Conservation (phyloP, 345 rosid species). For the Geranium brycei region DNA sequence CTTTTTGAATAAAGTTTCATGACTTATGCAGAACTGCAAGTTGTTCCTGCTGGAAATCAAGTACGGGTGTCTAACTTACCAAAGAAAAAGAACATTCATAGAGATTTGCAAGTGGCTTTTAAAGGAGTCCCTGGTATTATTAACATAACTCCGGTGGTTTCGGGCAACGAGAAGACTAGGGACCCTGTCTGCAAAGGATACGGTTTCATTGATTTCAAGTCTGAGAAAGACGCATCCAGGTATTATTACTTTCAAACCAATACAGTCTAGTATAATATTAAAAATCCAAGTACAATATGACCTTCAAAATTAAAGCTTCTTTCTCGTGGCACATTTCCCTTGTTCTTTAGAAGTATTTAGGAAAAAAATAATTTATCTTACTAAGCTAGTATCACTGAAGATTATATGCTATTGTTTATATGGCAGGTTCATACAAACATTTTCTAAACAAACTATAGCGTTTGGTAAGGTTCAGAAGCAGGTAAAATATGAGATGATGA, state of each 20-base stretch:
- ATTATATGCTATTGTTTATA: neutral
- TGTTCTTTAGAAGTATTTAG: no score
- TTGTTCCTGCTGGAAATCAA: constrained; percentile 31
- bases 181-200: constrained; percentile 81
- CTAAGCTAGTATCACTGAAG: neutral
- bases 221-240: constrained; percentile 57
- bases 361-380: no score
- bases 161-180: constrained; percentile 75
- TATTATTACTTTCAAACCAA: constrained; percentile 7
- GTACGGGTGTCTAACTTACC: constrained; percentile 64
- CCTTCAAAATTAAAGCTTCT: no score
- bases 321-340: no score
- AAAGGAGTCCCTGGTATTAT: constrained; percentile 47
- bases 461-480: constrained; percentile 74
- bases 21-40: constrained; percentile 29
- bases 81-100: constrained; percentile 76
- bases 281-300: no score
- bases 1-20: no score
- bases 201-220: constrained; percentile 63
- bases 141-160: constrained; percentile 53
- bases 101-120: constrained; percentile 67
- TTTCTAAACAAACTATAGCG: constrained; percentile 31
- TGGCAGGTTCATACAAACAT: constrained; percentile 57
- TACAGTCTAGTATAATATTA: neutral
- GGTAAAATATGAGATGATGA: constrained; percentile 47